Conservation (phyloP, 805 yeast species). For the Cyberlindnera nakhonratchasimensis region DNA sequence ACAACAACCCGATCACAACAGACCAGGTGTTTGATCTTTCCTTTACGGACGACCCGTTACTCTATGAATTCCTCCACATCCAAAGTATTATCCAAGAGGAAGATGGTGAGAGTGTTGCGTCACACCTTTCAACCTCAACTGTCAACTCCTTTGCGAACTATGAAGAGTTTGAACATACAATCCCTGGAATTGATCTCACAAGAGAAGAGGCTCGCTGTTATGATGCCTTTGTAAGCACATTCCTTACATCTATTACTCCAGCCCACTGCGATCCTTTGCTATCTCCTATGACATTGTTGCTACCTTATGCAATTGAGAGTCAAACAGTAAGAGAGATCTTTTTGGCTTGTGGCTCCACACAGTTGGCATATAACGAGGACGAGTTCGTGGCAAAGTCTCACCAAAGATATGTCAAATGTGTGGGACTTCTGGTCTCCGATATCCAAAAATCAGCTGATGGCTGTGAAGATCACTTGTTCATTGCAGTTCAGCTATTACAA, state of each 20-base stretch:
- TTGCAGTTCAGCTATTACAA: slow-evolving; percentile 26
- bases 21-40: slow-evolving; percentile 7
- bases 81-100: slow-evolving; percentile 15
- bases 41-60: slow-evolving; percentile 3
- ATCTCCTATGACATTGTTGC: slow-evolving; percentile 19
- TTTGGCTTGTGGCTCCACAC: slow-evolving; percentile 28
- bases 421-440: slow-evolving; percentile 19
- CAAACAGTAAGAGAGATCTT: slow-evolving; percentile 22
- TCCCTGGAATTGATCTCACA: slow-evolving; percentile 20
- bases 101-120: background rate
- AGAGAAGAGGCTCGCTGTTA: slow-evolving; percentile 22
- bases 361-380: slow-evolving; percentile 22
- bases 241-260: slow-evolving; percentile 24
- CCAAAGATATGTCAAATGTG: slow-evolving; percentile 21
- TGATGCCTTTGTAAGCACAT: slow-evolving; percentile 20
- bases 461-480: slow-evolving; percentile 26
- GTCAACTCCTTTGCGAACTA: background rate
- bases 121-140: slow-evolving; percentile 5
- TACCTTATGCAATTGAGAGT: slow-evolving; percentile 21
- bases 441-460: slow-evolving; percentile 22
- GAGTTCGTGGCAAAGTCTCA: slow-evolving; percentile 16
- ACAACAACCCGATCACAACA: background rate
- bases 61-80: slow-evolving; percentile 25
- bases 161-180: slow-evolving; percentile 12
- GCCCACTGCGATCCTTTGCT: slow-evolving; percentile 22